phyloP scores from a whole-genome alignment of 495 filamentous ascomycete genomes.

The Penicillium riverlandense region DNA sequence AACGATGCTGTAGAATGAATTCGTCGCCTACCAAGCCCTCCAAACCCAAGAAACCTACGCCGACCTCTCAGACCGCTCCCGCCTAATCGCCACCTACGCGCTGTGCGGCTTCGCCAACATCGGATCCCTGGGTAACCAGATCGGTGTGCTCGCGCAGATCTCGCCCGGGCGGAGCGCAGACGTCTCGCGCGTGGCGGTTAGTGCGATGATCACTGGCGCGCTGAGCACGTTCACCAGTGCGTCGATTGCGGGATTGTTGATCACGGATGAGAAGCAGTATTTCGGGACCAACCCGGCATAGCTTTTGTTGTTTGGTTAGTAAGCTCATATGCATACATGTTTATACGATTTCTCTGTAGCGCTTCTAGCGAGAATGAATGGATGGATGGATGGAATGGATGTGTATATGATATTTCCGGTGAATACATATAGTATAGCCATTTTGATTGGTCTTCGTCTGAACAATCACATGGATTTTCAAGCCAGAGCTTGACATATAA shows the following conservation, averaged over 20 bases:
- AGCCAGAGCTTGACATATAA: too few species aligned
- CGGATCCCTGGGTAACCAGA: conserved; percentile 75
- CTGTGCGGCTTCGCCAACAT: conserved; percentile 78
- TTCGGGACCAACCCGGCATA: background rate
- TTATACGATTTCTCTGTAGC: too few species aligned
- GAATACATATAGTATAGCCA: background rate
- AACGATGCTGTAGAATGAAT: conserved; percentile 48
- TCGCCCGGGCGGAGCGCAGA: conserved; percentile 66
- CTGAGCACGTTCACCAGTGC: conserved; percentile 76
- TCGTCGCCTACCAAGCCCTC: conserved; percentile 51
- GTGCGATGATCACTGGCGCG: conserved; percentile 70
- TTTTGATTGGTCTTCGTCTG: background rate
- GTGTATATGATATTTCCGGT: background rate
- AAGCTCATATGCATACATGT: background rate
- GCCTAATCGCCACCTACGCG: conserved; percentile 64
- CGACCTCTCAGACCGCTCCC: conserved; percentile 58
- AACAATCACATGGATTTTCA: background rate
- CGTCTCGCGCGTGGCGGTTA: conserved; percentile 67
- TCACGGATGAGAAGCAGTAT: conserved; percentile 46
- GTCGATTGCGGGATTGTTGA: conserved; percentile 68
- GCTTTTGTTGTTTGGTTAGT: background rate
- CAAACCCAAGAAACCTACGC: conserved; percentile 38
- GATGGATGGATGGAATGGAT: background rate
- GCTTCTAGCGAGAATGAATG: too few species aligned
- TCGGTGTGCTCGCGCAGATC: conserved; percentile 77